Evolutionary conservation across 164 flowering plant species (phyloP).

Genomic region (Platanus orientalis): DNA sequence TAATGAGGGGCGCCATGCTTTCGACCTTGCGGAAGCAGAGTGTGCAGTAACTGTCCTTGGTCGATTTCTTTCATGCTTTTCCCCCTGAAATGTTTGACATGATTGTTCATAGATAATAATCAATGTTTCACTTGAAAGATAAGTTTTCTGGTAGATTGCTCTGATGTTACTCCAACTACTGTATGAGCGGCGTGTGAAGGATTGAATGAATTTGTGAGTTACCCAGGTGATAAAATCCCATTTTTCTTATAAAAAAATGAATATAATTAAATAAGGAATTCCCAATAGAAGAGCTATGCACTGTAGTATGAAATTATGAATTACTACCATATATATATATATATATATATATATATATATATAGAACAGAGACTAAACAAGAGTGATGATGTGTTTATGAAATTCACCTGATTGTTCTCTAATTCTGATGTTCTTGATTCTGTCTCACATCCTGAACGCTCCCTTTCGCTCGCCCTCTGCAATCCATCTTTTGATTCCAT

Average conservation of each 20-base stretch:
- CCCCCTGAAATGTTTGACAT: constrained; percentile 30
- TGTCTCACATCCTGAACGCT: constrained; percentile 18
- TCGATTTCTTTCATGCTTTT: constrained; percentile 50
- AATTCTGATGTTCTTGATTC: constrained; percentile 22
- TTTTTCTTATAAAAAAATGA: too few relatives aligned
- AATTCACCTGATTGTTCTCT: constrained; percentile 21
- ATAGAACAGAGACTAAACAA: too few relatives aligned
- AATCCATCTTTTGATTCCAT: constrained; percentile 24
- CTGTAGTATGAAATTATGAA: too few relatives aligned
- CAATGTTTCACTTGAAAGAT: background rate
- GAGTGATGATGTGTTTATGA: background rate
- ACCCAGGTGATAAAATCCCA: too few relatives aligned
- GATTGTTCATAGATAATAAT: background rate
- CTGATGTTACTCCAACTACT: too few relatives aligned
- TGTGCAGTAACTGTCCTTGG: constrained; percentile 34
- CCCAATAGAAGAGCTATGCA: too few relatives aligned
- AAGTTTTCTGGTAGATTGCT: too few relatives aligned
- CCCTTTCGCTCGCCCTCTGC: constrained; percentile 14
- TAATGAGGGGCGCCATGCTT: constrained; percentile 82
- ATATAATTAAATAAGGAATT: too few relatives aligned
- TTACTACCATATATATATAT: too few relatives aligned
- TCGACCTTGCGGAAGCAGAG: constrained; percentile 39
- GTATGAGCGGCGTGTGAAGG: too few relatives aligned
- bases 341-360: too few relatives aligned
- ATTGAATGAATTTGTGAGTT: too few relatives aligned